phyloP scores from a whole-genome alignment of 2,329 filamentous ascomycete species.

The Hymenoscyphus fructigenus region DNA sequence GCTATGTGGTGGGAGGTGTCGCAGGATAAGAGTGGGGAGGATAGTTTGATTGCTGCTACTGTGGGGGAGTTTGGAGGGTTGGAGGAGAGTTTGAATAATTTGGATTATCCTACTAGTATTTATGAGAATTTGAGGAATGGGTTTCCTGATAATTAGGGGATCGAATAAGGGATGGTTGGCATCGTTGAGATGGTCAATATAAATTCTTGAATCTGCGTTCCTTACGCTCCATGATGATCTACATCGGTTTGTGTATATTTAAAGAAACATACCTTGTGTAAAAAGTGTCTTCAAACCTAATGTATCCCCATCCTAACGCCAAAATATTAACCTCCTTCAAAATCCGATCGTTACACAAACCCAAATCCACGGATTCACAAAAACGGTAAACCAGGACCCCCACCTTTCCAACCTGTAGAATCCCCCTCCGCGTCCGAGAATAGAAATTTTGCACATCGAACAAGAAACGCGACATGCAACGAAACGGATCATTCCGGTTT shows the following conservation, averaged over 20 bases:
- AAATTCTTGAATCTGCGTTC: too few relatives aligned
- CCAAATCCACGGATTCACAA: background rate
- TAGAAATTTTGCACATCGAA: slow-evolving; percentile 13
- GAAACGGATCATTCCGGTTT: slow-evolving; percentile 8
- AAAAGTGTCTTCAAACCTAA: too few relatives aligned
- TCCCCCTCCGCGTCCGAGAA: background rate
- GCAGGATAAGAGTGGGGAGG: background rate
- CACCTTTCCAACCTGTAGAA: background rate
- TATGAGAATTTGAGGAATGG: slow-evolving; percentile 6
- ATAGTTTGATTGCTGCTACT: background rate
- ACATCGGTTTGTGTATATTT: too few relatives aligned
- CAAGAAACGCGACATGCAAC: slow-evolving; percentile 12
- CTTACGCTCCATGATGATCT: too few relatives aligned
- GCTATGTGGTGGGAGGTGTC: slow-evolving; percentile 8
- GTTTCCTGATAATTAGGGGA: background rate
- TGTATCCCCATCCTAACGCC: too few relatives aligned
- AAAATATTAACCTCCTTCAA: too few relatives aligned
- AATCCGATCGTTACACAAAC: background rate
- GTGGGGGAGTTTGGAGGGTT: background rate
- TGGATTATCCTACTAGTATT: slow-evolving; percentile 5
- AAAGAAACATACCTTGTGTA: too few relatives aligned
- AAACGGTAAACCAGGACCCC: background rate
- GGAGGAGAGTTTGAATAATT: slow-evolving; percentile 5
- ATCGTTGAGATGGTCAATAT: background rate
- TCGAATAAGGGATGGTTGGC: too few relatives aligned